A percentile compares a stretch with the other conserved stretches of the same genome.
Evolutionary conservation across 768 basidiomycete species (phyloP).

Genomic region (Panaeolus cyanescens): DNA sequence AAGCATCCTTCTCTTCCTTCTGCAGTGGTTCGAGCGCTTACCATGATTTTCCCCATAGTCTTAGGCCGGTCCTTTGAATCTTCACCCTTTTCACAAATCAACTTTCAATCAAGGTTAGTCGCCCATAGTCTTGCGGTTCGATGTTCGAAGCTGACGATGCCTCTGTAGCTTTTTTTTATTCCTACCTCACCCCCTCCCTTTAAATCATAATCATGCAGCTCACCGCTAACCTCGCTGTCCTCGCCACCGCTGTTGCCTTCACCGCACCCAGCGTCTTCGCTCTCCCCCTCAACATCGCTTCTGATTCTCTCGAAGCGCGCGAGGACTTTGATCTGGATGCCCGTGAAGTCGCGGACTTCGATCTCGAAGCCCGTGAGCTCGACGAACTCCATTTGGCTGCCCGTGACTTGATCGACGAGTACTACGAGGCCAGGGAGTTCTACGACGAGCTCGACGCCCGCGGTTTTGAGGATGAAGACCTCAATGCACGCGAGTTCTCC

Average conservation of each 20-base stretch:
- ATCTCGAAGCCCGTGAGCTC: conserved; percentile 2
- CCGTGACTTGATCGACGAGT: conserved; percentile 9
- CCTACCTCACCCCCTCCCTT: conserved; percentile 13
- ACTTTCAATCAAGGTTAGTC: background rate
- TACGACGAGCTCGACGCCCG: conserved; percentile 15
- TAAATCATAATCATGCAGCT: conserved; percentile 21
- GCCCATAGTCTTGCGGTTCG: background rate
- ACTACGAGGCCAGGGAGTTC: background rate
- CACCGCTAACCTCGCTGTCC: conserved; percentile 21
- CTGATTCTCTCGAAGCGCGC: conserved; percentile 11
- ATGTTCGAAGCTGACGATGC: background rate
- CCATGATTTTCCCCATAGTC: conserved; percentile 14
- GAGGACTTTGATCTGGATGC: conserved; percentile 12
- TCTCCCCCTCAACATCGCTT: conserved; percentile 13
- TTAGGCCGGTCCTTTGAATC: conserved; percentile 26
- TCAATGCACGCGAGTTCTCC: conserved; percentile 18
- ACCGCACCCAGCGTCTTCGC: conserved; percentile 17
- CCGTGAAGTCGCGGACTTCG: conserved; percentile 10
- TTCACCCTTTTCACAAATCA: conserved; percentile 16
- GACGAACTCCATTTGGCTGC: background rate
- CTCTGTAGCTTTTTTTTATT: background rate
- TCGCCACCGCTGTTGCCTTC: conserved; percentile 20
- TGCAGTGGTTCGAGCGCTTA: background rate
- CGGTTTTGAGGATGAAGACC: conserved; percentile 11
- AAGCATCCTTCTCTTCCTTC: background rate